Evolutionary conservation across 495 filamentous ascomycete species (phyloP).

Genomic region (Aspergillus funiculosus): DNA sequence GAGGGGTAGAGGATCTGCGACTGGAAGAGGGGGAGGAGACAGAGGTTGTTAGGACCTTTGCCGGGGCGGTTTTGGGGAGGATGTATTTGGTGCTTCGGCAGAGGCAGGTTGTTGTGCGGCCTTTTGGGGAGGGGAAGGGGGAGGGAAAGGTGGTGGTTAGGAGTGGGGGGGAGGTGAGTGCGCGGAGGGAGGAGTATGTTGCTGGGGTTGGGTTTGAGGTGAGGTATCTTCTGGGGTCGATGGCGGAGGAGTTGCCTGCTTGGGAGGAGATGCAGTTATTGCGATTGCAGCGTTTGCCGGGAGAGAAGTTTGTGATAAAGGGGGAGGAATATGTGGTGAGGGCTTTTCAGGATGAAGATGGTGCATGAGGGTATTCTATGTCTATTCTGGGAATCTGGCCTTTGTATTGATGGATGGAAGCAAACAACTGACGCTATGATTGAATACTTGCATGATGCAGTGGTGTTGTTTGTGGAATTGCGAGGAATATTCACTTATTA

Average conservation of each 20-base stretch:
- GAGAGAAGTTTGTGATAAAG: conserved; percentile 22
- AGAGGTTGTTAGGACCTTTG: conserved; percentile 30
- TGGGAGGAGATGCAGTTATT: conserved; percentile 17
- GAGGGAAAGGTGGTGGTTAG: conserved; percentile 19
- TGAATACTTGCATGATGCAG: too few relatives aligned
- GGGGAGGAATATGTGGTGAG: conserved; percentile 32
- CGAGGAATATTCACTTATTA: too few relatives aligned
- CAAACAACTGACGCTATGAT: too few relatives aligned
- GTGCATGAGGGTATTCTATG: too few relatives aligned
- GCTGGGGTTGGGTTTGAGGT: conserved; percentile 20
- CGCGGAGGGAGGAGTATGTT: conserved; percentile 34
- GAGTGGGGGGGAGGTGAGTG: conserved; percentile 31
- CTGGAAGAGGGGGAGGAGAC: conserved; percentile 20
- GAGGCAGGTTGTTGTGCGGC: conserved; percentile 18
- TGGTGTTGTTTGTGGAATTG: too few relatives aligned
- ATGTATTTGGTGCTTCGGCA: conserved; percentile 37
- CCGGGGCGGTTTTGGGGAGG: conserved; percentile 34
- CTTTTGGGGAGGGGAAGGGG: conserved; percentile 8
- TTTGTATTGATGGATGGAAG: too few relatives aligned
- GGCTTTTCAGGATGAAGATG: conserved; percentile 26
- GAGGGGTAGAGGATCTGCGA: conserved; percentile 25
- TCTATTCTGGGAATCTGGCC: too few relatives aligned
- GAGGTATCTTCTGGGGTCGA: conserved; percentile 26
- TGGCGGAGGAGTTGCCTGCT: conserved; percentile 22
- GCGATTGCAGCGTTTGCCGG: conserved; percentile 16